A percentile compares a stretch with the other conserved stretches of the same genome.
These are phyloP conservation scores for Penicillium riverlandense DNA, from an alignment of 495 filamentous ascomycete species.

Conservation along the genomic window DNA sequence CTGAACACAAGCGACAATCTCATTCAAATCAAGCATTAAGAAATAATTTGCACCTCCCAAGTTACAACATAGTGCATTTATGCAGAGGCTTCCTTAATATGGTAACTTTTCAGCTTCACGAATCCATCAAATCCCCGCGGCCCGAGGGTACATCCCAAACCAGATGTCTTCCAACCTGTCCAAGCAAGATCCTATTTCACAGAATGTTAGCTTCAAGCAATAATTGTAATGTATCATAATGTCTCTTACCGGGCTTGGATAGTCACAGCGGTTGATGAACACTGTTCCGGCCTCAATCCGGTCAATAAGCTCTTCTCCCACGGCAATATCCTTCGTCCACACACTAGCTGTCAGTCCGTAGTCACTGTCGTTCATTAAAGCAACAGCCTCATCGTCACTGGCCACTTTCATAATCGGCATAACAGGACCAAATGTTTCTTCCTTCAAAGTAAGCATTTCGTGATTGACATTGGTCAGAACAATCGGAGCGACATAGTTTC, in stretches of 20 bases:
- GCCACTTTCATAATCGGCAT: slow-evolving; percentile 92
- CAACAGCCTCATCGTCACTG: slow-evolving; percentile 72
- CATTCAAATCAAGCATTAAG: too few relatives aligned
- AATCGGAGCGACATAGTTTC: slow-evolving; percentile 82
- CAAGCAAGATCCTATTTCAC: slow-evolving; percentile 78
- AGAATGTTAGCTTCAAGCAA: slow-evolving; percentile 9
- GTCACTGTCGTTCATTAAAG: slow-evolving; percentile 90
- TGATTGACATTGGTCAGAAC: slow-evolving; percentile 78
- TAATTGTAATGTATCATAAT: neutral
- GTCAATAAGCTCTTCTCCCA: slow-evolving; percentile 72
- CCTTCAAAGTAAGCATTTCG: slow-evolving; percentile 82
- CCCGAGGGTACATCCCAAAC: slow-evolving; percentile 83
- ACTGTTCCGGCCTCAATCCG: slow-evolving; percentile 89
- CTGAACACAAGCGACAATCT: too few relatives aligned
- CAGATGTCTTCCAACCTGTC: slow-evolving; percentile 97
- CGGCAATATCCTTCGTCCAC: slow-evolving; percentile 84
- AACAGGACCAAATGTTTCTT: slow-evolving; percentile 94
- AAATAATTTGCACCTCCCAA: too few relatives aligned
- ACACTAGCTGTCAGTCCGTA: slow-evolving; percentile 96
- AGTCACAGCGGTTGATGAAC: slow-evolving; percentile 93
- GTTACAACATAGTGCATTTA: neutral
- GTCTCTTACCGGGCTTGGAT: slow-evolving; percentile 74
- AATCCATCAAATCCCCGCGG: slow-evolving; percentile 92
- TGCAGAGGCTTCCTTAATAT: slow-evolving; percentile 60
- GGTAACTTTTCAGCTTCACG: slow-evolving; percentile 91